Conservation (phyloP, 2,329 filamentous ascomycete species). For the Pseudocercospora vitis region DNA sequence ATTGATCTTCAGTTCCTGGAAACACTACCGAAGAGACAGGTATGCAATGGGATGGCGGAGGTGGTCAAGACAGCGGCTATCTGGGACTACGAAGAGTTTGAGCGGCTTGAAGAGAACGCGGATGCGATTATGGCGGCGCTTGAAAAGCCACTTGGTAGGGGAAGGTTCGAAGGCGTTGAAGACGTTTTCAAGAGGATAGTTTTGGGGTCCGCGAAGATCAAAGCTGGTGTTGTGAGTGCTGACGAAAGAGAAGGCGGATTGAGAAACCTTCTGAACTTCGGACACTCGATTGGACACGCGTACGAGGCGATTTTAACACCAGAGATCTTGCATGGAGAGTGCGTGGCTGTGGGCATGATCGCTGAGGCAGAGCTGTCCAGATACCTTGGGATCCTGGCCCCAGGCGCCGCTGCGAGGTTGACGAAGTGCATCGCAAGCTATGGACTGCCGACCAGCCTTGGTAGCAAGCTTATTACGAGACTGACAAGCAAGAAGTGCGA, state of each 20-base stretch:
- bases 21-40: conserved; percentile 84
- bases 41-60: conserved; percentile 98
- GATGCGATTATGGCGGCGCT: conserved; percentile 72
- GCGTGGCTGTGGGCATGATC: conserved; percentile 96
- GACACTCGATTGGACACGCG: conserved; percentile 95
- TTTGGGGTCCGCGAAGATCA: conserved; percentile 85
- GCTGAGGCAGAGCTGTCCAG: conserved; percentile 94
- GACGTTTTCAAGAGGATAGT: conserved; percentile 62
- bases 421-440: conserved; percentile 95
- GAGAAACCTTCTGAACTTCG: conserved; percentile 93
- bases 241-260: conserved; percentile 94
- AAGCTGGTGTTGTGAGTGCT: conserved; percentile 88
- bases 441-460: conserved; percentile 78
- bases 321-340: conserved; percentile 92
- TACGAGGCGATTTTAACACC: conserved; percentile 94
- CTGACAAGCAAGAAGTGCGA: conserved; percentile 86
- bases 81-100: conserved; percentile 86
- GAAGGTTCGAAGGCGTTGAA: conserved; percentile 67
- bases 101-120: conserved; percentile 78
- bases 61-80: conserved; percentile 86
- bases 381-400: conserved; percentile 79
- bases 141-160: conserved; percentile 56
- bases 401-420: conserved; percentile 83
- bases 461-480: conserved; percentile 78
- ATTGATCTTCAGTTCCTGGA: conserved; percentile 91